A percentile compares a stretch with the other conserved stretches of the same genome.
Evolutionary conservation across 306 rosid species (phyloP).

Genomic region (Lablab purpureus): DNA sequence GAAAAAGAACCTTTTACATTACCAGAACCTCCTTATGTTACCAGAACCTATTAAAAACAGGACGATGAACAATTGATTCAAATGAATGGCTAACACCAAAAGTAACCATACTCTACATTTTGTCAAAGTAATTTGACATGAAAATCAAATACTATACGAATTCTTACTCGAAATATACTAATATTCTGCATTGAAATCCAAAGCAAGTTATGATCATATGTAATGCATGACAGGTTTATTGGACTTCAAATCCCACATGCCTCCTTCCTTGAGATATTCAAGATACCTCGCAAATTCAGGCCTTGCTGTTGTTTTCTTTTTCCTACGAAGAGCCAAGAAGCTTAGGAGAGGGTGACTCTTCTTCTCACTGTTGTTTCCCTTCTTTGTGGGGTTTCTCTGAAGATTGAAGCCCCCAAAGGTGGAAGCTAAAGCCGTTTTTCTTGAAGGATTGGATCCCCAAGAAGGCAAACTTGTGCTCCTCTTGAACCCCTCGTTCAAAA

Average conservation of each 20-base stretch:
- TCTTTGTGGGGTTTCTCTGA: slow-evolving; percentile 60
- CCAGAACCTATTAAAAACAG: neutral
- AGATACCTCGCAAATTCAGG: slow-evolving; percentile 73
- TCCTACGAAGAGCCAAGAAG: slow-evolving; percentile 57
- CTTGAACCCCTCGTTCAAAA: slow-evolving; percentile 52
- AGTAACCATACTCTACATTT: neutral
- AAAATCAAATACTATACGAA: neutral
- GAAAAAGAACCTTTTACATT: neutral
- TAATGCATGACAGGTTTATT: slow-evolving; percentile 70
- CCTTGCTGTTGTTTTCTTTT: slow-evolving; percentile 66
- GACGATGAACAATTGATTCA: neutral
- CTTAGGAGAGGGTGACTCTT: slow-evolving; percentile 60
- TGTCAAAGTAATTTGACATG: slow-evolving; percentile 14
- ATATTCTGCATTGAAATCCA: slow-evolving; percentile 1
- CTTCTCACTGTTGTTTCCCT: slow-evolving; percentile 40
- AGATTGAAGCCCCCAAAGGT: slow-evolving; percentile 36
- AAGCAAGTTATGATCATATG: slow-evolving; percentile 43
- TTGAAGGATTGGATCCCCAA: slow-evolving; percentile 21
- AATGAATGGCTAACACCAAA: neutral
- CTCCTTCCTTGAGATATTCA: slow-evolving; percentile 76
- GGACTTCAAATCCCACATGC: slow-evolving; percentile 66
- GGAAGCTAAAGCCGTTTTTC: slow-evolving; percentile 39
- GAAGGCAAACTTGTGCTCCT: slow-evolving; percentile 64
- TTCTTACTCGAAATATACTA: slow-evolving; percentile 1
- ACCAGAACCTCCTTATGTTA: neutral